Evolutionary conservation across 352 stramenopile genomes (phyloP).

Genomic region (Globisporangium recalcitrans): DNA sequence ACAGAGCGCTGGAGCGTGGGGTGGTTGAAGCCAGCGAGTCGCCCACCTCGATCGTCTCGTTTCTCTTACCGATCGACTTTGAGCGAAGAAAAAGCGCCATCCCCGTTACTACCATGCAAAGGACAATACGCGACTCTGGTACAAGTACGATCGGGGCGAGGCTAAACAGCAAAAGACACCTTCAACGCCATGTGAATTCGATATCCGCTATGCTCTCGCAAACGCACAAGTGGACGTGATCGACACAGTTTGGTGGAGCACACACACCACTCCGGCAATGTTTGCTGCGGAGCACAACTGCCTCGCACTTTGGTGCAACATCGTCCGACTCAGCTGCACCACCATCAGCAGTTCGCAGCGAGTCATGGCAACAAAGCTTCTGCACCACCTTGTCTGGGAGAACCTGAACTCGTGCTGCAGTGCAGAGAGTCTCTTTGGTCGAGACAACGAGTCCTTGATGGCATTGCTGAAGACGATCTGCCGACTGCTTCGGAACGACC

Average conservation of each 20-base stretch:
- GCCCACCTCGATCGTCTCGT: conserved; percentile 1
- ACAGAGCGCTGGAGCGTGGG: conserved; percentile 4
- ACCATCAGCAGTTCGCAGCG: background rate
- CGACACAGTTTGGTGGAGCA: conserved; percentile 14
- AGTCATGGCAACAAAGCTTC: background rate
- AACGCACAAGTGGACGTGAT: conserved; percentile 5
- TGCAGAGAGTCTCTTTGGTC: background rate
- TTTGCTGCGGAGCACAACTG: background rate
- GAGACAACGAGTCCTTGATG: conserved; percentile 6
- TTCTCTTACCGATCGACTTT: background rate
- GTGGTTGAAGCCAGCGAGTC: background rate
- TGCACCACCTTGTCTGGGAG: conserved; percentile 7
- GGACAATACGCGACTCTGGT: background rate
- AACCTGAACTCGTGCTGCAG: background rate
- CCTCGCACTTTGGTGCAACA: conserved; percentile 14
- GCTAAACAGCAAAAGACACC: background rate
- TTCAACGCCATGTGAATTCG: background rate
- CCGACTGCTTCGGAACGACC: background rate
- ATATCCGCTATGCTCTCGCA: background rate
- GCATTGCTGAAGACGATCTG: conserved; percentile 5
- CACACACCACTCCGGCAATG: background rate
- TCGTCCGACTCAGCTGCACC: background rate
- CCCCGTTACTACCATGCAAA: background rate
- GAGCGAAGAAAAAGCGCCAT: background rate
- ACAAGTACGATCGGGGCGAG: background rate